Percentiles rank a stretch among this genome's conserved stretches.
These are phyloP conservation scores for Pestalotiopsis sp. DNA, from an alignment of 2,329 filamentous ascomycete species.

Conservation along the genomic window DNA sequence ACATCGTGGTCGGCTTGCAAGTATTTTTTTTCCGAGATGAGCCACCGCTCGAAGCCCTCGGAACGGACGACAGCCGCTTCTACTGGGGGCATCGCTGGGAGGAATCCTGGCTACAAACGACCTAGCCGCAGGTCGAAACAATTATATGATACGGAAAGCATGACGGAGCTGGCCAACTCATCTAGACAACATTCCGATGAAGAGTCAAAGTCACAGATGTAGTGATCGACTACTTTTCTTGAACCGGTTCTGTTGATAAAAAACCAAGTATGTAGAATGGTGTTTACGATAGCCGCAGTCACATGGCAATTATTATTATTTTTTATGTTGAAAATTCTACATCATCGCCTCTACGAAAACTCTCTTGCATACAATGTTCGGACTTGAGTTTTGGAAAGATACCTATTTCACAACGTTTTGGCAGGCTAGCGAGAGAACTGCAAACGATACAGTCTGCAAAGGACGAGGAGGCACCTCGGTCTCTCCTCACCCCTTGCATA, in stretches of 20 bases:
- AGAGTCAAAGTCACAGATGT: slow-evolving; percentile 13
- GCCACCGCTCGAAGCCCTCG: slow-evolving; percentile 15
- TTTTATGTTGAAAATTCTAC: background rate
- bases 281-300: background rate
- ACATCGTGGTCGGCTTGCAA: slow-evolving; percentile 69
- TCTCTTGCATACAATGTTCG: background rate
- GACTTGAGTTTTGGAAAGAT: background rate
- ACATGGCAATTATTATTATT: background rate
- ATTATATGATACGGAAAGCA: slow-evolving; percentile 51
- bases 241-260: background rate
- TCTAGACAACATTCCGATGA: slow-evolving; percentile 37
- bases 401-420: background rate
- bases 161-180: slow-evolving; percentile 47
- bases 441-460: background rate
- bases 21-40: slow-evolving; percentile 42
- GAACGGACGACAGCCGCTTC: slow-evolving; percentile 18
- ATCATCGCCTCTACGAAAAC: too few relatives aligned
- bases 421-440: background rate
- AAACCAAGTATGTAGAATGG: background rate
- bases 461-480: background rate
- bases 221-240: background rate
- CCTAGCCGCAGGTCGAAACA: slow-evolving; percentile 32
- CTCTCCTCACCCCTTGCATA: background rate
- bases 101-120: slow-evolving; percentile 34
- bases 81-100: slow-evolving; percentile 20